Conservation (phyloP, 148 eudicot species). For the Polygonum aviculare region DNA sequence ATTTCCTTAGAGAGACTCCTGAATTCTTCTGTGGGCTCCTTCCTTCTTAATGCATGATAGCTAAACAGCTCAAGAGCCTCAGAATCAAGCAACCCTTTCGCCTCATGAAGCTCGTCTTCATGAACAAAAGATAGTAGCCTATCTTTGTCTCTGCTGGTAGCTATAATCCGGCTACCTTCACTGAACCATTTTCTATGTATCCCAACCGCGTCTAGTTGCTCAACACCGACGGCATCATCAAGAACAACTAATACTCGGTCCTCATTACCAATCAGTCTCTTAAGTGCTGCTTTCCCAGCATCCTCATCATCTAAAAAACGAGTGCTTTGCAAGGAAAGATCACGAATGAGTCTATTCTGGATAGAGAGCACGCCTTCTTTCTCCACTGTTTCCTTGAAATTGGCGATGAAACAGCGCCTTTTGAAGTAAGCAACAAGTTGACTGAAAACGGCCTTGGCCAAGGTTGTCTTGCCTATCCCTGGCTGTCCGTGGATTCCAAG, state of each 20-base stretch:
- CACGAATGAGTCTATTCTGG: constrained; percentile 20
- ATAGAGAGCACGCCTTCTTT: constrained; percentile 18
- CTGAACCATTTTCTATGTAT: constrained; percentile 26
- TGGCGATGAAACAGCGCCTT: constrained; percentile 33
- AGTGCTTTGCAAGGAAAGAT: constrained; percentile 15
- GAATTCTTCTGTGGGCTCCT: constrained; percentile 24
- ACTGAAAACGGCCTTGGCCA: constrained; percentile 54
- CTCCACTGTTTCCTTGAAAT: constrained; percentile 29
- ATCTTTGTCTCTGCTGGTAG: too few species aligned
- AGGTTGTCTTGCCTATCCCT: constrained; percentile 67
- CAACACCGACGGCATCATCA: constrained; percentile 38
- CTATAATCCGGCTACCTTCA: constrained; percentile 46
- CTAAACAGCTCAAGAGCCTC: too few species aligned
- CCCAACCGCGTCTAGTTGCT: constrained; percentile 24
- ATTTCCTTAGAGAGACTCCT: constrained; percentile 22
- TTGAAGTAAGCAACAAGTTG: constrained; percentile 31
- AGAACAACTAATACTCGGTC: constrained; percentile 37
- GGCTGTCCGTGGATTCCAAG: constrained; percentile 49
- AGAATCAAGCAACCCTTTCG: too few species aligned
- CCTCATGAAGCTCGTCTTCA: too few species aligned
- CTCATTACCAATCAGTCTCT: constrained; percentile 1
- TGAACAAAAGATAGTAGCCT: too few species aligned
- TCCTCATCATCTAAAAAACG: constrained; percentile 4
- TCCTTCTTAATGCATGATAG: too few species aligned
- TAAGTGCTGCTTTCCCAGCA: constrained; percentile 7